phyloP scores from a whole-genome alignment of 257 asterid species.

The Echites panduratus region DNA sequence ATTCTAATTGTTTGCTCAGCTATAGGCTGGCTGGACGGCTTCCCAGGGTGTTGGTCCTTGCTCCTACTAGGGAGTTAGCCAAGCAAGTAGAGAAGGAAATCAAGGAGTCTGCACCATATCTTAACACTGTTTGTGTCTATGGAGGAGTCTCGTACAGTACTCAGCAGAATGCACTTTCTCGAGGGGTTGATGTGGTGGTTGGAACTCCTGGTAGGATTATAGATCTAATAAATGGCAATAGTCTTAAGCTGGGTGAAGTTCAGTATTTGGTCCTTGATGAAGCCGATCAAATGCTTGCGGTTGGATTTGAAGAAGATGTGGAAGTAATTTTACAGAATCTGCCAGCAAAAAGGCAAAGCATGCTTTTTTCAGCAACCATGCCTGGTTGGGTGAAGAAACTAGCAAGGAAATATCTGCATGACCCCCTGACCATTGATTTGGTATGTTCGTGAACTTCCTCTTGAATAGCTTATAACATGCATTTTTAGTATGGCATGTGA shows the following conservation, averaged over 20 bases:
- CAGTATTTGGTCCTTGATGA: conserved; percentile 90
- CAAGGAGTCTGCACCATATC: conserved; percentile 72
- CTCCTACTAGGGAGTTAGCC: conserved; percentile 97
- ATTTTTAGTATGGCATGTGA: not conserved
- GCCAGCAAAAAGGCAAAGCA: conserved; percentile 83
- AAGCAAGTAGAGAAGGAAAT: conserved; percentile 94
- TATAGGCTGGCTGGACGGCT: conserved; percentile 62
- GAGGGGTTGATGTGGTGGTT: conserved; percentile 92
- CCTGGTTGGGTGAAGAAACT: conserved; percentile 94
- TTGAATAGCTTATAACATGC: not conserved
- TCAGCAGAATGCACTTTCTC: conserved; percentile 74
- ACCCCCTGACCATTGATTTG: conserved; percentile 85
- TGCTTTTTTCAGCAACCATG: conserved; percentile 99
- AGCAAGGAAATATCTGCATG: conserved; percentile 64
- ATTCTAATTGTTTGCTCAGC: conserved; percentile 9
- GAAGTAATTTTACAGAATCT: conserved; percentile 67
- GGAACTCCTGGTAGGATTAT: conserved; percentile 99
- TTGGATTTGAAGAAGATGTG: conserved; percentile 97
- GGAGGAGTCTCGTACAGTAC: conserved; percentile 85
- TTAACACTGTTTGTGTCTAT: conserved; percentile 61
- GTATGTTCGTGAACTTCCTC: conserved; percentile 33
- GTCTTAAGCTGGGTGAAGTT: conserved; percentile 76
- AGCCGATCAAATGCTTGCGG: conserved; percentile 99
- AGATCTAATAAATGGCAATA: conserved; percentile 65
- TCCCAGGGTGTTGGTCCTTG: conserved; percentile 86